Base-by-base conservation (phyloP, 2,329 filamentous ascomycete genomes). In the Hirsutella minnesotensis region DNA sequence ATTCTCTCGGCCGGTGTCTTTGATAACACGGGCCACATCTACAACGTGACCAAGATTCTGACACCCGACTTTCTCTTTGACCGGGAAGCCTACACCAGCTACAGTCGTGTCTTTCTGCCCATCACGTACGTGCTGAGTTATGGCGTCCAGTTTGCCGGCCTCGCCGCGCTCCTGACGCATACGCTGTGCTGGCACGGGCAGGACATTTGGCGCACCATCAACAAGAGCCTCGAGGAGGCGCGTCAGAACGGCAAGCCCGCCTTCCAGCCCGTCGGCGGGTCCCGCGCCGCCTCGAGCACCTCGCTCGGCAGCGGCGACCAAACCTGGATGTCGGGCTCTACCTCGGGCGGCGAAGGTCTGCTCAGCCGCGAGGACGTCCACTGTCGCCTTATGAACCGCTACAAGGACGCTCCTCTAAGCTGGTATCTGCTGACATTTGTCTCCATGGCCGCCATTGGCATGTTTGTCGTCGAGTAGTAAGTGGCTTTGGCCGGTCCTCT, bases 111-210 rank as follows among this genome's bases (percentile, higher is more conserved):
- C 1, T 94, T 89, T 50, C 65, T 94, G 9, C 86, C 87, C 1
- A 87, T 92, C 46, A 92, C 87, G 0, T 94, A 92, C 56, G 84
- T 89, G 18, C 70, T 94, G 34, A 89, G 85, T 55, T 94, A 94
- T 51, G 86, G 82, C 3, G 74, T 94, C 20, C 86, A 92, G 54
- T 94, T 94, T 57, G 87, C 87, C 12, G 84, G 83, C 1, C 68
- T 94, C 18, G 81, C 86, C 20, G 83, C 86, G 2, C 68, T 94
- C 12, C 65, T 94, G 16, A 86, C 85, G 1, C 86, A 94, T 56
- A 94, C 86, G 0, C 68, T 75, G 19, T 85, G 86, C 55, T 92
- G 86, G 85, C 86, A 94, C 53, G 86, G 87, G 13, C 77, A 74
- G 50, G 86, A 92, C 56, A 90, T 94, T 18, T 81, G 77, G 77